These are phyloP conservation scores for Volvox carteri DNA, from an alignment of 163 green algal species.

Conservation along the genomic window DNA sequence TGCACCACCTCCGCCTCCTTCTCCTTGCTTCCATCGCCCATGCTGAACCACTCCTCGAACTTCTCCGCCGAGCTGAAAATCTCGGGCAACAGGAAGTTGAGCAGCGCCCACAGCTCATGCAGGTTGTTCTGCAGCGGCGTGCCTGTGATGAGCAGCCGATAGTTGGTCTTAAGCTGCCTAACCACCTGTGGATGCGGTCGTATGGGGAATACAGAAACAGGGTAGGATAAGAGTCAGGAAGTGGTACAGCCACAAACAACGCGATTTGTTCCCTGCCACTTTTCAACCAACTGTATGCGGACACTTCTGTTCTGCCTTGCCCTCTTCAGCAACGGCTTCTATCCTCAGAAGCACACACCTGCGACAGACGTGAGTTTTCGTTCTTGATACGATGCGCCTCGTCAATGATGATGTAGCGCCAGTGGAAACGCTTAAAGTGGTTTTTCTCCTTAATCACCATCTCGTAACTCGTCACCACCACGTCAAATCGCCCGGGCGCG, in stretches of 20 bases:
- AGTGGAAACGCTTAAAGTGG: constrained; percentile 96
- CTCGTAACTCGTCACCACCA: constrained; percentile 98
- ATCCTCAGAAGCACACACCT: constrained; percentile 72
- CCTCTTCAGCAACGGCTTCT: too few species aligned
- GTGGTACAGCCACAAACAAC: too few species aligned
- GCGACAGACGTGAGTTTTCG: constrained; percentile 95
- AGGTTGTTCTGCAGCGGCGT: constrained; percentile 99
- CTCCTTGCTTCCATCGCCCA: constrained; percentile 88
- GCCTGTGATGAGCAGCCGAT: constrained; percentile 98
- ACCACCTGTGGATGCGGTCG: constrained; percentile 82
- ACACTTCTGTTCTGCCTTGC: too few species aligned
- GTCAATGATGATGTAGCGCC: constrained; percentile 99
- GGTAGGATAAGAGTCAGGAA: too few species aligned
- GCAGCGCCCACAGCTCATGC: constrained; percentile 99
- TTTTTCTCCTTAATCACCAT: constrained; percentile 99
- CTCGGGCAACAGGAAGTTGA: constrained; percentile 98
- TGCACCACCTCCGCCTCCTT: constrained; percentile 97
- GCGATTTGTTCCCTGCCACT: too few species aligned
- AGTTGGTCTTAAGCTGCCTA: constrained; percentile 94
- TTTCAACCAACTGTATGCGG: too few species aligned
- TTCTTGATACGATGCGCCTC: constrained; percentile 99
- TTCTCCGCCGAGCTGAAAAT: constrained; percentile 93
- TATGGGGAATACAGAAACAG: not conserved
- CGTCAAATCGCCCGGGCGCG: constrained; percentile 93
- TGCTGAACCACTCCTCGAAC: constrained; percentile 99